phyloP scores from a whole-genome alignment of 129 eudicot genomes.

The Artemisia argyi region DNA sequence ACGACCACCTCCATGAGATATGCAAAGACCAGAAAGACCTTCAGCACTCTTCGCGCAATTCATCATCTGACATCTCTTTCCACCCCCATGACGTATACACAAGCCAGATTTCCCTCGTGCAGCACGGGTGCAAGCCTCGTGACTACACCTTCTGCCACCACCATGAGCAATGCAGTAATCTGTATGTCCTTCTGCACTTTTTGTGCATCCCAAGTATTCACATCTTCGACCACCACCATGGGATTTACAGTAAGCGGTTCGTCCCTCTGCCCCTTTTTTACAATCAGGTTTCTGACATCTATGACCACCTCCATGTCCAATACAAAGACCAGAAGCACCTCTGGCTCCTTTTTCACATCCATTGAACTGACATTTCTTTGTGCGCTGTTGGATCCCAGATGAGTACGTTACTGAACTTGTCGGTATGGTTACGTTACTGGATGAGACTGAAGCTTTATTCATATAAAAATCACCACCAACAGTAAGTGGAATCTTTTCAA shows the following conservation, averaged over 20 bases:
- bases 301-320: slow-evolving; percentile 79
- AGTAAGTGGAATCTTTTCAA: background rate
- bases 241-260: slow-evolving; percentile 84
- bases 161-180: slow-evolving; percentile 87
- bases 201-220: slow-evolving; percentile 68
- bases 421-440: slow-evolving; percentile 16
- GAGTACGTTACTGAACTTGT: slow-evolving; percentile 73
- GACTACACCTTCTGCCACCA: slow-evolving; percentile 77
- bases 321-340: slow-evolving; percentile 47
- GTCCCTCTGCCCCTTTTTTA: slow-evolving; percentile 80
- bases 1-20: slow-evolving; percentile 88
- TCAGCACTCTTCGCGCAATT: slow-evolving; percentile 79
- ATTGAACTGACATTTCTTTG: slow-evolving; percentile 17
- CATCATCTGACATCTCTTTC: slow-evolving; percentile 70
- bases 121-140: slow-evolving; percentile 58
- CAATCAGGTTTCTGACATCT: slow-evolving; percentile 79
- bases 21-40: slow-evolving; percentile 84
- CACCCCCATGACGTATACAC: slow-evolving; percentile 87
- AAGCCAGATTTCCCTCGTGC: slow-evolving; percentile 79
- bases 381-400: slow-evolving; percentile 62
- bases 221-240: slow-evolving; percentile 88
- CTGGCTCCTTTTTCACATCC: slow-evolving; percentile 13
- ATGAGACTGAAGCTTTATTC: background rate
- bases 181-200: slow-evolving; percentile 86
- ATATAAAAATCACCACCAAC: background rate